Evolutionary conservation across 257 asterid genomes (phyloP).

Genomic region (Verbena officinalis): DNA sequence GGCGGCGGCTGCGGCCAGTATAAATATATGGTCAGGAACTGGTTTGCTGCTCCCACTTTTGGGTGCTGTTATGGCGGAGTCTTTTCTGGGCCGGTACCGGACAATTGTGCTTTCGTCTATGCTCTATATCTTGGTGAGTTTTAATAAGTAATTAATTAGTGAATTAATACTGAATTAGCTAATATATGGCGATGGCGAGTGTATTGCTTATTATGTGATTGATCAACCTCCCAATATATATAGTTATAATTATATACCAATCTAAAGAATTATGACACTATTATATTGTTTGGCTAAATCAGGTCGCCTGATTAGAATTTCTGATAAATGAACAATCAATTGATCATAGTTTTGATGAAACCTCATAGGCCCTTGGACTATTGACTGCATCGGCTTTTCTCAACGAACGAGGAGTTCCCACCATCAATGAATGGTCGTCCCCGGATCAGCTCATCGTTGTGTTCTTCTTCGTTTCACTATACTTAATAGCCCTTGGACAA

Average conservation of each 20-base stretch:
- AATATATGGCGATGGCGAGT: too few species aligned
- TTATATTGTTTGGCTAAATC: too few species aligned
- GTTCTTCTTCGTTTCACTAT: constrained; percentile 47
- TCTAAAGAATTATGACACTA: too few species aligned
- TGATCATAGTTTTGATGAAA: too few species aligned
- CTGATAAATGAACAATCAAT: too few species aligned
- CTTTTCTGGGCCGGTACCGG: constrained; percentile 45
- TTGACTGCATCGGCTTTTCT: constrained; percentile 45
- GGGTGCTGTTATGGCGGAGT: constrained; percentile 48
- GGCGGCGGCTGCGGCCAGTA: constrained; percentile 53
- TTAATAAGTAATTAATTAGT: too few species aligned
- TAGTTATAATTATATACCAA: too few species aligned
- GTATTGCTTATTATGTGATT: too few species aligned
- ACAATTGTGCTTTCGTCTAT: constrained; percentile 45
- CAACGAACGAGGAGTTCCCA: constrained; percentile 9
- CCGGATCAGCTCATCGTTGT: constrained; percentile 29
- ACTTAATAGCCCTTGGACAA: constrained; percentile 45
- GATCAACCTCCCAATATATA: too few species aligned
- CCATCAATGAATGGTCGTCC: neutral
- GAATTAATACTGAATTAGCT: too few species aligned
- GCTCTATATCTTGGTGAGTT: constrained; percentile 45
- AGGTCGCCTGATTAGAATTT: too few species aligned
- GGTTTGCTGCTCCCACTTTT: constrained; percentile 47
- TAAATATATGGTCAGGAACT: constrained; percentile 50
- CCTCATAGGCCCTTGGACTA: constrained; percentile 53